These are phyloP conservation scores for Oryza meyeriana DNA, from an alignment of 176 grass and related monocot genomes.

Conservation along the genomic window DNA sequence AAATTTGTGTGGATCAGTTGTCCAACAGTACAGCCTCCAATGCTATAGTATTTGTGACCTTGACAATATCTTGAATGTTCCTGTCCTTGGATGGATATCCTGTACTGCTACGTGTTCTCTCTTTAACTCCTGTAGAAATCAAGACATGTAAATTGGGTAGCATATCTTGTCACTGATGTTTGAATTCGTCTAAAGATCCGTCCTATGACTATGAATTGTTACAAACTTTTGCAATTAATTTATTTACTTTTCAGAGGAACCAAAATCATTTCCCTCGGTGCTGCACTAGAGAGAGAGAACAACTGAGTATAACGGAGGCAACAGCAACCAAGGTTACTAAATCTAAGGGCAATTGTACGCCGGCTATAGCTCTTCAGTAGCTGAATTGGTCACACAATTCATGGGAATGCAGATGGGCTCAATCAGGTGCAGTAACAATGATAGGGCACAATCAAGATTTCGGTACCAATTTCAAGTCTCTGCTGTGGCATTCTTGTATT, in stretches of 20 bases:
- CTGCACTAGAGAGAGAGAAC: neutral
- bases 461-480: constrained; percentile 7
- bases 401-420: neutral
- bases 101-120: neutral
- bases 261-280: neutral
- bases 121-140: neutral
- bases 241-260: neutral
- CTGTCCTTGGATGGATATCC: neutral
- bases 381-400: neutral
- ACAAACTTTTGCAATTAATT: neutral
- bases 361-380: neutral
- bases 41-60: neutral
- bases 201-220: neutral
- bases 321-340: neutral
- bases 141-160: neutral
- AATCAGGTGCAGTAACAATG: neutral
- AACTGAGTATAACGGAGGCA: neutral
- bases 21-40: neutral
- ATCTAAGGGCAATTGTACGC: neutral
- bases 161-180: neutral
- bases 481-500: constrained; percentile 49
- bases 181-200: neutral
- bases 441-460: neutral
- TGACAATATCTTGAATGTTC: neutral
- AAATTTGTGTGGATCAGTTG: constrained; percentile 19